Evolutionary conservation across 192 early-diverging fungal species (phyloP).

Genomic region (Chytriomyces sp.): DNA sequence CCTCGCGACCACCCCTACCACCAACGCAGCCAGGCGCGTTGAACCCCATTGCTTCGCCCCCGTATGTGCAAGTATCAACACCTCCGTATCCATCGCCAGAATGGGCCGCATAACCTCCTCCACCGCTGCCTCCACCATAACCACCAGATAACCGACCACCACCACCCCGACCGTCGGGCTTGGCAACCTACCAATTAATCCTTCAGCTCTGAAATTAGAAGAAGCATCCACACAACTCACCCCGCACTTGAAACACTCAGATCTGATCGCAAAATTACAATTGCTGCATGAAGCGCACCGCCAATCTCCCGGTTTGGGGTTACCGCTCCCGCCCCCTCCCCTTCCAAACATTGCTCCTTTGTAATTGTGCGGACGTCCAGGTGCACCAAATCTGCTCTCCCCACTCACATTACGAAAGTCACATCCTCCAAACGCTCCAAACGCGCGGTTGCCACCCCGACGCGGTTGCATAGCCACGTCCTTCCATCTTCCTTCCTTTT

Average conservation of each 20-base stretch:
- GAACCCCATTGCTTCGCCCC: no score
- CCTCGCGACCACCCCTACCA: no score
- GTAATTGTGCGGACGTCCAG: background rate
- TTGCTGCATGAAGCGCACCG: background rate
- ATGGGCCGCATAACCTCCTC: conserved; percentile 14
- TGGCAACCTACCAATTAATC: background rate
- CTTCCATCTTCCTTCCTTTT: conserved; percentile 61
- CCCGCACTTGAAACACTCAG: background rate
- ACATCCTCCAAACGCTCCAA: conserved; percentile 38
- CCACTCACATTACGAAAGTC: background rate
- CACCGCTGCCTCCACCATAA: background rate
- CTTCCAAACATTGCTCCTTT: background rate
- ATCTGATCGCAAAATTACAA: background rate
- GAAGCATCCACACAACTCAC: background rate
- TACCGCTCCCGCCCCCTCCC: background rate
- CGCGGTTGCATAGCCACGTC: conserved; percentile 40
- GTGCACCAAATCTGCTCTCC: background rate
- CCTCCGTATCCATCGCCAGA: conserved; percentile 26
- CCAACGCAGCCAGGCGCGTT: no score
- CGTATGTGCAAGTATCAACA: no score
- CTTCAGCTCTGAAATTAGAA: background rate
- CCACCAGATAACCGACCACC: background rate
- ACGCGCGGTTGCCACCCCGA: conserved; percentile 30
- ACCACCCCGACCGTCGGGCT: background rate
- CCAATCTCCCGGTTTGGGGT: background rate